Base-by-base conservation (phyloP, 106 monocot species). In the Phalaenopsis aphrodite region DNA sequence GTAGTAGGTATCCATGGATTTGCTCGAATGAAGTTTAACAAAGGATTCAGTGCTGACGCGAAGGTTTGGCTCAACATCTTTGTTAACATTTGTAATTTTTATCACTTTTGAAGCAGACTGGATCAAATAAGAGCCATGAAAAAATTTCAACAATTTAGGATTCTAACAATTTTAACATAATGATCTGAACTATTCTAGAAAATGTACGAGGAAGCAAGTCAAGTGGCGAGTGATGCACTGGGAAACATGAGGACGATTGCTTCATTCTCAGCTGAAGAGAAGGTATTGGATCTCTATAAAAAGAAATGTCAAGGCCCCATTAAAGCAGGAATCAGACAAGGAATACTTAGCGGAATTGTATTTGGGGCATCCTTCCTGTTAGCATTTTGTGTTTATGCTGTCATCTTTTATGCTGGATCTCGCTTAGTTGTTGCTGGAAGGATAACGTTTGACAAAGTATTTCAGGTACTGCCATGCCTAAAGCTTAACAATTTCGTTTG, bases 171-270 rank as follows among this genome's bases (percentile, higher is more conserved):
- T 52, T 10, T 52, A 3, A 52, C 14, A 52, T 52, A 52, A 15
- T 12, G 52, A 52, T 52, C 52, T 52, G 0, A 24, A 65, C 57
- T 65, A 16, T 24, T 61, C 67, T 82, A 91, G 91, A 86, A 86
- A 79, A 91, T 88, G 91, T 88, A 91, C 55, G 91, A 88, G 72
- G 91, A 91, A 79, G 91, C 88, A 41, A 88, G 88, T 78, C 91
- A 91, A 49, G 88, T 91, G 52, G 91, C 88, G 19, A 91, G 80
- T 84, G 91, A 91, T 79, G 91, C 91, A 41, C 84, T 91, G 11
- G 85, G 88, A 69, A 91, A 81, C 75, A 91, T 91, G 82, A 81
- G 91, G 78, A 91, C 91, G 8, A 86, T 91, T 39, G 86, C 84
- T 49, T 91, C 91, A 18, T 91, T 91, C 47, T 88, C 86, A 2